phyloP scores from a whole-genome alignment of 768 basidiomycete species.

The Amanita exitialis region DNA sequence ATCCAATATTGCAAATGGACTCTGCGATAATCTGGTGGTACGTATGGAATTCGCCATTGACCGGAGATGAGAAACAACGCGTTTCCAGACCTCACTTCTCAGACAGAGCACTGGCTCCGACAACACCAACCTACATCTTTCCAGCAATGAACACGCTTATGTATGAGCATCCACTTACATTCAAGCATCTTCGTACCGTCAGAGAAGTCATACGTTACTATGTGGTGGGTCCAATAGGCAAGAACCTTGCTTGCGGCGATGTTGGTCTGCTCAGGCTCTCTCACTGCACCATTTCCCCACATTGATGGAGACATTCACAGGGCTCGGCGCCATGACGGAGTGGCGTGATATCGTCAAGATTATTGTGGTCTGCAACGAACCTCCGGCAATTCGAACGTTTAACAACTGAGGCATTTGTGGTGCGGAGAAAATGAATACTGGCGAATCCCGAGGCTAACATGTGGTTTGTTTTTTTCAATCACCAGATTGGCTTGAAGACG shows the following conservation, averaged over 20 bases:
- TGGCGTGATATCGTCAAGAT: slow-evolving; percentile 83
- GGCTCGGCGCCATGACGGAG: slow-evolving; percentile 92
- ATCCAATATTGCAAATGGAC: slow-evolving; percentile 81
- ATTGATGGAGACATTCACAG: slow-evolving; percentile 24
- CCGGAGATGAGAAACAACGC: not conserved
- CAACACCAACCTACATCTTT: slow-evolving; percentile 83
- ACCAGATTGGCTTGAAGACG: no score
- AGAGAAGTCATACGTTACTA: slow-evolving; percentile 70
- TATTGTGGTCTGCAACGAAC: slow-evolving; percentile 34
- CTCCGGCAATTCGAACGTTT: no score
- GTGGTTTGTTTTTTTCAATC: no score
- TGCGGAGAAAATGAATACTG: no score
- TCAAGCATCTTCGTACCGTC: slow-evolving; percentile 69
- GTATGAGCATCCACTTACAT: slow-evolving; percentile 91
- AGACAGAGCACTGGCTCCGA: slow-evolving; percentile 75
- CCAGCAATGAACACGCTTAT: slow-evolving; percentile 99
- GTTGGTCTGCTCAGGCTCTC: slow-evolving; percentile 59
- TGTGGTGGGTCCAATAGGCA: slow-evolving; percentile 82
- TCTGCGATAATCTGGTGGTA: slow-evolving; percentile 88
- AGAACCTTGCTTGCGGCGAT: slow-evolving; percentile 86
- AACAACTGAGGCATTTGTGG: no score
- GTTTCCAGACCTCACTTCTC: slow-evolving; percentile 62
- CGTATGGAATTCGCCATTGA: not conserved
- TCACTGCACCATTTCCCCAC: not conserved
- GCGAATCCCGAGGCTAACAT: no score